phyloP scores from a whole-genome alignment of 2,329 filamentous ascomycete genomes.

The Penicillium digitatum region DNA sequence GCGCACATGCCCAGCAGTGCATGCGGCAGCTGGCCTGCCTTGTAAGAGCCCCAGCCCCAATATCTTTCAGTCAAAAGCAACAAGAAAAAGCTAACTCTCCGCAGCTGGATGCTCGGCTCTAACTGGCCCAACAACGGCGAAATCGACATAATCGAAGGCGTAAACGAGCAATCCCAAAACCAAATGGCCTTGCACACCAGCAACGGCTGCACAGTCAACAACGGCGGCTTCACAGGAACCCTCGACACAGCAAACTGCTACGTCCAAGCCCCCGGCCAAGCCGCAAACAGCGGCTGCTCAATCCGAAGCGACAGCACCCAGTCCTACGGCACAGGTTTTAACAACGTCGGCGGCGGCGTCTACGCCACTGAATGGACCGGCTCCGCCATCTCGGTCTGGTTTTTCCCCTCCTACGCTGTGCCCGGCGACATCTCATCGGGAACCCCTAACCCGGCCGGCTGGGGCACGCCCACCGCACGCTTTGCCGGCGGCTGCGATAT shows the following conservation, averaged over 20 bases:
- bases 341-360: slow-evolving; percentile 63
- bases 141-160: slow-evolving; percentile 77
- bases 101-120: slow-evolving; percentile 55
- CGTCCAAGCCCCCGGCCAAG: slow-evolving; percentile 42
- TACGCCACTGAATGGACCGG: slow-evolving; percentile 75
- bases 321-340: slow-evolving; percentile 68
- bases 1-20: slow-evolving; percentile 67
- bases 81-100: neutral
- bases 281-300: slow-evolving; percentile 56
- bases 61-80: neutral
- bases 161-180: slow-evolving; percentile 60
- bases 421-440: slow-evolving; percentile 60
- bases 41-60: slow-evolving; percentile 42
- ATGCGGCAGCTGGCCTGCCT: slow-evolving; percentile 69
- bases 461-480: slow-evolving; percentile 64
- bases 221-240: slow-evolving; percentile 47
- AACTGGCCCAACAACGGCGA: slow-evolving; percentile 68
- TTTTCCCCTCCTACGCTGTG: slow-evolving; percentile 67
- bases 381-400: slow-evolving; percentile 70
- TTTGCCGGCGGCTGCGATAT: slow-evolving; percentile 73
- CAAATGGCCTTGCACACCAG: slow-evolving; percentile 66
- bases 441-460: slow-evolving; percentile 61
- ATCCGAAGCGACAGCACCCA: slow-evolving; percentile 48
- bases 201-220: slow-evolving; percentile 56
- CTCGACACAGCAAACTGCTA: slow-evolving; percentile 57